Evolutionary conservation across 2,329 filamentous ascomycete genomes (phyloP).

Genomic region (Camptophora hylomeconis): DNA sequence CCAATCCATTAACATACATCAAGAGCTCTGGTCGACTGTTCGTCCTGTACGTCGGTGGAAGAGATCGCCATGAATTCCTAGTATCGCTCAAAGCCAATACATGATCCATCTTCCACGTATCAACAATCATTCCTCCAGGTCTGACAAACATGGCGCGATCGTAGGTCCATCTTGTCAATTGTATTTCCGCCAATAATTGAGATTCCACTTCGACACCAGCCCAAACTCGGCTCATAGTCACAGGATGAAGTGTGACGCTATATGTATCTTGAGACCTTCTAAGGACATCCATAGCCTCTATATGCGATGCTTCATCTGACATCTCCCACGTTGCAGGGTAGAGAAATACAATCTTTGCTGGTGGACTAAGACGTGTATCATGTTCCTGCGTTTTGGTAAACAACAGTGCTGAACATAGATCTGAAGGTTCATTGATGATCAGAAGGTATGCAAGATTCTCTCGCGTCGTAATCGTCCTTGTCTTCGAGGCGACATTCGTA

Average conservation of each 20-base stretch:
- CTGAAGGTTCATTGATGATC: slow-evolving; percentile 28
- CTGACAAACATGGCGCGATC: slow-evolving; percentile 31
- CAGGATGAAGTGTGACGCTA: slow-evolving; percentile 22
- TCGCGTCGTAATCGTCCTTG: neutral
- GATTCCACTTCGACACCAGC: slow-evolving; percentile 6
- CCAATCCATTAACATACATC: no score
- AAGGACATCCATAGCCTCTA: slow-evolving; percentile 25
- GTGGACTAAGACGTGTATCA: no score
- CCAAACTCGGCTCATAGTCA: slow-evolving; percentile 9
- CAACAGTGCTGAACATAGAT: slow-evolving; percentile 32
- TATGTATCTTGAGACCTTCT: slow-evolving; percentile 27
- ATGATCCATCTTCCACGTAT: slow-evolving; percentile 16
- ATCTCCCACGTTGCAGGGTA: slow-evolving; percentile 34
- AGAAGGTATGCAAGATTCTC: slow-evolving; percentile 25
- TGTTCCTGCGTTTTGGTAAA: slow-evolving; percentile 27
- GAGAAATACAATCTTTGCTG: slow-evolving; percentile 33
- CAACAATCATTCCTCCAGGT: slow-evolving; percentile 27
- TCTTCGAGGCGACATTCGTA: slow-evolving; percentile 1
- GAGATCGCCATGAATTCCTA: no score
- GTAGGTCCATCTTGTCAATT: slow-evolving; percentile 20
- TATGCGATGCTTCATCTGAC: slow-evolving; percentile 5
- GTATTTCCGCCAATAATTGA: slow-evolving; percentile 15
- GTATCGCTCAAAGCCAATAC: no score
- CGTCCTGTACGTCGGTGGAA: no score
- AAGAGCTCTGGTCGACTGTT: no score